phyloP scores from a whole-genome alignment of 2,329 filamentous ascomycete species.

The Diaporthe sp. region DNA sequence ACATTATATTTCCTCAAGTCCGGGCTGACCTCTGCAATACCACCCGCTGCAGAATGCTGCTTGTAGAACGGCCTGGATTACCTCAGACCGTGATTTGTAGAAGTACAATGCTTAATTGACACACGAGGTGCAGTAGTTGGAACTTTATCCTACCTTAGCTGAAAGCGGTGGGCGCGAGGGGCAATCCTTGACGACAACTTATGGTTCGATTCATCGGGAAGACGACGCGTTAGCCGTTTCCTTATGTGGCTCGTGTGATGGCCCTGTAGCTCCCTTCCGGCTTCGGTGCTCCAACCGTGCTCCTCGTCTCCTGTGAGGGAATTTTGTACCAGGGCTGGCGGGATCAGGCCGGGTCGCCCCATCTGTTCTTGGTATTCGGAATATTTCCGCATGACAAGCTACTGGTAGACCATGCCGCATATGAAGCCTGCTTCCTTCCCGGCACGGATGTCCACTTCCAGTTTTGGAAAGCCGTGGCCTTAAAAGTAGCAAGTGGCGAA shows the following conservation, averaged over 20 bases:
- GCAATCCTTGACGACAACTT: not conserved
- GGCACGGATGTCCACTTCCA: constrained; percentile 4
- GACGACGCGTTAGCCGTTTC: not conserved
- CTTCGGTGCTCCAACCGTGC: not conserved
- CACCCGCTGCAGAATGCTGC: not conserved
- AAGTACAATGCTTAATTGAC: not conserved
- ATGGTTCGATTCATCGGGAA: not conserved
- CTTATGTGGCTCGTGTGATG: not conserved
- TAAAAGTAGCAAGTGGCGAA: not conserved
- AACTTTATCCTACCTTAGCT: not conserved
- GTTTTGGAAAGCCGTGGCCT: not conserved
- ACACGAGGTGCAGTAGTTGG: constrained; percentile 20
- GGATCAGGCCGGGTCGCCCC: not conserved
- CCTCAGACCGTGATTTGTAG: not conserved
- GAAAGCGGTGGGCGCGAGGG: not conserved
- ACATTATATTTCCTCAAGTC: not conserved
- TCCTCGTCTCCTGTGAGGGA: not conserved
- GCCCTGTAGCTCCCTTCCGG: not conserved
- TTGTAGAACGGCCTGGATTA: not conserved
- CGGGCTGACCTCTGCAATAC: not conserved
- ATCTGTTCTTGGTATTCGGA: not conserved
- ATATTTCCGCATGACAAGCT: constrained; percentile 10
- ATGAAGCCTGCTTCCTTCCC: not conserved
- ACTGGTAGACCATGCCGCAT: not conserved
- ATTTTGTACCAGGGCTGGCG: not conserved